These are phyloP conservation scores for Crithidia sp. DNA, from an alignment of 208 protist species.

Conservation along the genomic window DNA sequence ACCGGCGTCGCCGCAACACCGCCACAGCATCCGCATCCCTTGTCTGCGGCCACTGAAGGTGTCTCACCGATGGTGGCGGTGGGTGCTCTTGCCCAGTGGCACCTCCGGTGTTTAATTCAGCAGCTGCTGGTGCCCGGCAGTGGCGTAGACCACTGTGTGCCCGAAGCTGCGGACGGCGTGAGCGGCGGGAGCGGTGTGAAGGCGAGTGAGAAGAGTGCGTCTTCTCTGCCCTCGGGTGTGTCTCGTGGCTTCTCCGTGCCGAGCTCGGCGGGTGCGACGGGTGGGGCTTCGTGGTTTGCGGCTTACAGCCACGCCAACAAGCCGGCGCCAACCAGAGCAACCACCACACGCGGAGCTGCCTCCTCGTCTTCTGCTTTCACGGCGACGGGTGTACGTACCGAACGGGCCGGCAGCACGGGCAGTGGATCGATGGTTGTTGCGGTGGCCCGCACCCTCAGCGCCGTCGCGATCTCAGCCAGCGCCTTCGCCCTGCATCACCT, in stretches of 20 bases:
- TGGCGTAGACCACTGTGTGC: neutral
- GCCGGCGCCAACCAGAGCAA: neutral
- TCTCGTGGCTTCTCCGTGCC: neutral
- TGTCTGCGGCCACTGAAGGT: neutral
- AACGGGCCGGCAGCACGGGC: neutral
- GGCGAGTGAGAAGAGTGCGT: neutral
- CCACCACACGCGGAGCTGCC: neutral
- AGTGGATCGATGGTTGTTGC: neutral
- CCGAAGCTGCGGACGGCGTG: neutral
- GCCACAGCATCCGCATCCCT: too few species aligned
- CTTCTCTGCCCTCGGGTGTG: neutral
- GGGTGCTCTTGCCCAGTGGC: conserved; percentile 36
- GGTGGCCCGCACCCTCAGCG: conserved; percentile 9
- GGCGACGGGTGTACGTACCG: too few species aligned
- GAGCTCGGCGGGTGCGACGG: conserved; percentile 9
- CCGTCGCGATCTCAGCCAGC: conserved; percentile 22
- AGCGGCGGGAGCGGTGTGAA: neutral
- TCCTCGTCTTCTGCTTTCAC: neutral
- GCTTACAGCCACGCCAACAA: conserved; percentile 12
- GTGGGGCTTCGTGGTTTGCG: conserved; percentile 19
- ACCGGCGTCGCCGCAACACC: too few species aligned
- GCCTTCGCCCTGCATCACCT: conserved; percentile 29
- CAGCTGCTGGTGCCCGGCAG: conserved; percentile 11
- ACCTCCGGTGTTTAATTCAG: conserved; percentile 24
- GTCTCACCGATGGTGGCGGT: neutral